Conservation (phyloP, 495 filamentous ascomycete genomes). For the Penicillium daleae region DNA sequence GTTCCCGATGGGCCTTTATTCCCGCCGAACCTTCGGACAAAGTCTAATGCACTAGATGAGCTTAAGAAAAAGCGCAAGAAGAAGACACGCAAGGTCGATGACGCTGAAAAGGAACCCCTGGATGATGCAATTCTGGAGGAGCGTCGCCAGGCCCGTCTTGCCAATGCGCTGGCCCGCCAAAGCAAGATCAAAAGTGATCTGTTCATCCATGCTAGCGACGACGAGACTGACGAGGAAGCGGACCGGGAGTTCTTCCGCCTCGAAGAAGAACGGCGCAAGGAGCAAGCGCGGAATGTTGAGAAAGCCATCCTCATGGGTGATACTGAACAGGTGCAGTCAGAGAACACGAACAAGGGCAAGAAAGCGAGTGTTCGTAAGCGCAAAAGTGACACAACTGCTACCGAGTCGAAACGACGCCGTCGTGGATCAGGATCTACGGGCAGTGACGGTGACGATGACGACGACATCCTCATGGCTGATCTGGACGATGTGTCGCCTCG, state of each 20-base stretch:
- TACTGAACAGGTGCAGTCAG: constrained; percentile 41
- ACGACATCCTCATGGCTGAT: constrained; percentile 44
- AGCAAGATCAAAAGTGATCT: constrained; percentile 81
- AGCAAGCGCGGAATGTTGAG: constrained; percentile 52
- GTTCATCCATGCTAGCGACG: constrained; percentile 78
- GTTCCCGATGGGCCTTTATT: constrained; percentile 71
- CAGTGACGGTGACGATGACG: constrained; percentile 35
- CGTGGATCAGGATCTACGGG: constrained; percentile 28
- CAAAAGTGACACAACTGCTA: constrained; percentile 30
- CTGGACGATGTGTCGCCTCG: constrained; percentile 27
- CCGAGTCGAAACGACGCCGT: constrained; percentile 41
- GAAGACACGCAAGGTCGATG: constrained; percentile 33
- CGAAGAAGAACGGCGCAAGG: constrained; percentile 62
- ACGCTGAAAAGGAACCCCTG: constrained; percentile 44
- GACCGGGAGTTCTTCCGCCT: constrained; percentile 70
- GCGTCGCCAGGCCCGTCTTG: constrained; percentile 56
- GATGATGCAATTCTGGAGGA: constrained; percentile 56
- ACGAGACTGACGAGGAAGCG: constrained; percentile 72
- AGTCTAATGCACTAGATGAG: constrained; percentile 52
- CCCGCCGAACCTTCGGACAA: constrained; percentile 54
- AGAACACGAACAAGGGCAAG: constrained; percentile 29
- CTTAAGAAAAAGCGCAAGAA: constrained; percentile 58
- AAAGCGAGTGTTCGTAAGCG: constrained; percentile 37
- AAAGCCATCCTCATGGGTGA: constrained; percentile 57
- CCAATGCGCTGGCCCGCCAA: constrained; percentile 64